These are phyloP conservation scores for Xylariaceae sp. DNA, from an alignment of 2,329 filamentous ascomycete genomes.

Conservation along the genomic window DNA sequence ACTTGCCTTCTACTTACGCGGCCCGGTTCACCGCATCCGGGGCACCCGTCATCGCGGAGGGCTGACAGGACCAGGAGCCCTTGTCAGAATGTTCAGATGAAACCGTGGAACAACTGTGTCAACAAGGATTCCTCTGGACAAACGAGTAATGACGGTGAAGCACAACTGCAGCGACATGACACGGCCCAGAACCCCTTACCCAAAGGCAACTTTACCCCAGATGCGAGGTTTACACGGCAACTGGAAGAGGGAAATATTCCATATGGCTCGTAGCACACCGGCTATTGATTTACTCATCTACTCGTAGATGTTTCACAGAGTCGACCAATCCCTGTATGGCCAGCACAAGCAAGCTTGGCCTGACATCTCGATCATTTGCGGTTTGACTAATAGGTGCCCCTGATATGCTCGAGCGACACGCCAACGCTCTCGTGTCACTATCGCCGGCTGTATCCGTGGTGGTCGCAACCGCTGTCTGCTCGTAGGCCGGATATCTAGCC, in stretches of 20 bases:
- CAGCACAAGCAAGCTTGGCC: neutral
- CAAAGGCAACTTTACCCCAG: conserved; percentile 2
- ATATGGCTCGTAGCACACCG: neutral
- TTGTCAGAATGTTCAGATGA: conserved; percentile 3
- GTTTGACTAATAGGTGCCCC: neutral
- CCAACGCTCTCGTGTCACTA: neutral
- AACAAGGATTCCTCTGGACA: conserved; percentile 1
- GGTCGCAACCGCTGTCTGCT: neutral
- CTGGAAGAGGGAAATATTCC: conserved; percentile 1
- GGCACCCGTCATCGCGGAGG: conserved; percentile 11
- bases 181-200: conserved; percentile 14
- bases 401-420: neutral
- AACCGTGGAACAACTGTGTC: conserved; percentile 13
- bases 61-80: conserved; percentile 3
- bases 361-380: neutral
- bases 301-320: neutral
- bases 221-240: conserved; percentile 1
- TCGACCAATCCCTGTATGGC: neutral
- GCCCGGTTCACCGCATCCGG: conserved; percentile 12
- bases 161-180: conserved; percentile 8
- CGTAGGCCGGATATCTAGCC: neutral
- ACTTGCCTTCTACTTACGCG: neutral
- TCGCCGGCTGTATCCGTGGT: neutral
- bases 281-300: neutral
- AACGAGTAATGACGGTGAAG: conserved; percentile 2